These are phyloP conservation scores for Neonectria hederae DNA, from an alignment of 2,329 filamentous ascomycete species.

Conservation along the genomic window DNA sequence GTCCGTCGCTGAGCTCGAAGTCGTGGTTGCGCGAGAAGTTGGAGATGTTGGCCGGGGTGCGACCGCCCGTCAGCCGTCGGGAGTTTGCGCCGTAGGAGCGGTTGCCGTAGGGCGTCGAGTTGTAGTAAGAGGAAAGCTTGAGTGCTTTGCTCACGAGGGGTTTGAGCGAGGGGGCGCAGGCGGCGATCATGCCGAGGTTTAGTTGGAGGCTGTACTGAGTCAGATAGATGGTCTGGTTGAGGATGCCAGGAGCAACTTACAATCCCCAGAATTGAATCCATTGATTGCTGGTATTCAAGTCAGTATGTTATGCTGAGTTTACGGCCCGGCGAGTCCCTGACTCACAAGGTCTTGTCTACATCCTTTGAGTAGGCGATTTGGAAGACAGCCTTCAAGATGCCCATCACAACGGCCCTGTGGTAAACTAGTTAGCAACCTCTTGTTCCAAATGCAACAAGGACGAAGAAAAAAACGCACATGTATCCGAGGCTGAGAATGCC, in stretches of 20 bases:
- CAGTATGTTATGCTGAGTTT: background rate
- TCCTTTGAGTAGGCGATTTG: slow-evolving; percentile 47
- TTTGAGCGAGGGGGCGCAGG: slow-evolving; percentile 51
- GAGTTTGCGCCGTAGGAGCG: slow-evolving; percentile 17
- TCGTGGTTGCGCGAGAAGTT: slow-evolving; percentile 18
- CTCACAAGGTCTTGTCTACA: slow-evolving; percentile 46
- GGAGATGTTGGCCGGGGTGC: slow-evolving; percentile 2
- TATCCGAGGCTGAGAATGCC: slow-evolving; percentile 55
- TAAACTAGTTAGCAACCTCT: background rate
- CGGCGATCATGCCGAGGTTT: slow-evolving; percentile 52
- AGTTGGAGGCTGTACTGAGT: slow-evolving; percentile 49
- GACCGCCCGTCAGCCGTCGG: slow-evolving; percentile 11
- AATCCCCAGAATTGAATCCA: slow-evolving; percentile 47
- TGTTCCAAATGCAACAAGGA: background rate
- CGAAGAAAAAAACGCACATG: slow-evolving; percentile 41
- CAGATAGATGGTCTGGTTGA: background rate
- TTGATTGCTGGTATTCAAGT: slow-evolving; percentile 28
- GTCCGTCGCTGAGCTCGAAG: slow-evolving; percentile 26
- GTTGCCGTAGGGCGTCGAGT: slow-evolving; percentile 16
- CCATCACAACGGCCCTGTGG: slow-evolving; percentile 50
- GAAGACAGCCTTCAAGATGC: slow-evolving; percentile 51
- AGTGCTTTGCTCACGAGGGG: slow-evolving; percentile 47
- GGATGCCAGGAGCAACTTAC: slow-evolving; percentile 34
- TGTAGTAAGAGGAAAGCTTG: slow-evolving; percentile 33
- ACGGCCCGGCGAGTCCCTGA: background rate